Evolutionary conservation across 768 basidiomycete species (phyloP), one percentile per base, ranked within the genome.

Genomic region (Termitomyces sp.): DNA sequence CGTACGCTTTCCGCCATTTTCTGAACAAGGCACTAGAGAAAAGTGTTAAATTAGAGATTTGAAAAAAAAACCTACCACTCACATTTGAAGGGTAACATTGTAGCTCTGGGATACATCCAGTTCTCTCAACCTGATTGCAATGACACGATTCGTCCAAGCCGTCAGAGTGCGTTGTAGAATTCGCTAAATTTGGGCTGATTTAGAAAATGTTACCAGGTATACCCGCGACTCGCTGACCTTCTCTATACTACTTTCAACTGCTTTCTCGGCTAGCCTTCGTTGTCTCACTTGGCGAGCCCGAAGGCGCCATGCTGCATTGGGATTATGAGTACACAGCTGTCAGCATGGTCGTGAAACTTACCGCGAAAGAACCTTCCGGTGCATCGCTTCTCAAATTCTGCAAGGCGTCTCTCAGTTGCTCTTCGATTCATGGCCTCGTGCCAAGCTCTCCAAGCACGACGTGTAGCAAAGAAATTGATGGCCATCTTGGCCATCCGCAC

Each of bases 101-200:
- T 71, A 71, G 54, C 73, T 76, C 56, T 86, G 83, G 8, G 71
- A 69, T 19, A 82, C 76, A 45, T 88, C 81, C n/a, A 89, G 66
- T 66, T 91, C 89, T 30, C 84, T 81, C 51, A 84, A 76, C 65
- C 91, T 93, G 48, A 89, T 68, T 47, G 83, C 83, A 56, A 91
- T 86, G 8, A 90, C 84, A 5, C 82, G 79, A 61, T 84, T 83
- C 9, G 83, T 89, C 91, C 91, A 94, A 41, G 66, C 71, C 19
- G 71, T 67, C 55, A 93, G 66, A 2, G 76, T 63, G 43, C 70
- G 65, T n/a, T 70, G 68, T 58, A 84, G 61, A 48, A 81, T 69
- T 52, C 83, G 80, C 89, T 91, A 55, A 7, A 21, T 32, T 60
- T 11, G 52, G 51, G 35, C 32, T 21, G n/a, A 47, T 34, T 37